A percentile compares a stretch with the other conserved stretches of the same genome.
Conservation (phyloP, 2,329 filamentous ascomycete genomes). For the Blastomyces parvus region DNA sequence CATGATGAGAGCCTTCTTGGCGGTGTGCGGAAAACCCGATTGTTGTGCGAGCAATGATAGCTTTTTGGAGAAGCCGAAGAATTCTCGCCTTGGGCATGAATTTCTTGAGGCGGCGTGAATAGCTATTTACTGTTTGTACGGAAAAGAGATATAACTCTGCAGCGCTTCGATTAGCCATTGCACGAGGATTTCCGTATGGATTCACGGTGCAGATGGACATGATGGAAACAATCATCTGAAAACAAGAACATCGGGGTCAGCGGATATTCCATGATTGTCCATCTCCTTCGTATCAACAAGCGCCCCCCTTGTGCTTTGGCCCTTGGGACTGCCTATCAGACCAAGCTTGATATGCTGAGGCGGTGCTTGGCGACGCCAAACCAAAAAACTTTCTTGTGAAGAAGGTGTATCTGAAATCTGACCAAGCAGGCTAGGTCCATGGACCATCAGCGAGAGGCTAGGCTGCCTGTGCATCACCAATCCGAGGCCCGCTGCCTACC, state of each 20-base stretch:
- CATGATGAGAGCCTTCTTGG: background rate
- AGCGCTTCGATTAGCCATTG: background rate
- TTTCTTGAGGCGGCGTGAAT: background rate
- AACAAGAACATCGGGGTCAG: background rate
- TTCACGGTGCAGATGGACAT: background rate
- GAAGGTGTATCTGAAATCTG: background rate
- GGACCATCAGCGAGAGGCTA: background rate
- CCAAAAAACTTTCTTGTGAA: background rate
- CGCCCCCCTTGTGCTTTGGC: background rate
- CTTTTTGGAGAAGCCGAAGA: background rate
- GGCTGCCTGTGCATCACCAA: background rate
- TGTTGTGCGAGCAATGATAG: background rate
- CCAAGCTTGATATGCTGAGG: background rate
- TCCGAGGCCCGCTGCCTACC: background rate
- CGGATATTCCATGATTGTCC: background rate
- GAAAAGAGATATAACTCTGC: background rate
- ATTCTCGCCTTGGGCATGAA: background rate
- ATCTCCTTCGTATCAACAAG: background rate
- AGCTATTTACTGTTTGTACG: background rate
- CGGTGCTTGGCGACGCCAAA: background rate
- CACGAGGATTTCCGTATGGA: background rate
- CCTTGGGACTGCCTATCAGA: background rate
- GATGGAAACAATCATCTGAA: background rate
- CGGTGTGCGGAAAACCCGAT: background rate
- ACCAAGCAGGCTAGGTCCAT: background rate